Base-by-base conservation (phyloP, 306 rosid species). In the Urtica urens region DNA sequence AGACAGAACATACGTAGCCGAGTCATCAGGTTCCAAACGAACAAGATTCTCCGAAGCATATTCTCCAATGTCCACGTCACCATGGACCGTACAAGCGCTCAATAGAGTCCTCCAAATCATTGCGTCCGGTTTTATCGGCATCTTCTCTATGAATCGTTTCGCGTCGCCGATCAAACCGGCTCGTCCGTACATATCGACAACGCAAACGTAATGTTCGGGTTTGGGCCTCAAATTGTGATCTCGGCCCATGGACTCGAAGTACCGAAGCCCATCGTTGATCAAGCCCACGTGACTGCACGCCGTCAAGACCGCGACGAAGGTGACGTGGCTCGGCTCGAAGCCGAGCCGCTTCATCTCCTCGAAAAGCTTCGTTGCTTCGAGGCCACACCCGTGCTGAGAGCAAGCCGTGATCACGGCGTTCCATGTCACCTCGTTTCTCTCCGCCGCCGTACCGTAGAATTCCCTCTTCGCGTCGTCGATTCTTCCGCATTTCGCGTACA, bases 261-360 rank as follows among this genome's bases (percentile, higher is more conserved):
- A 75, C 43, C 35, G 65, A 42, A 87, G 69, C 60, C 96, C 96
- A 56, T 80, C 79, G 51, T 78, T 72, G 48, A 83, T 79, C 77
- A 80, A 68, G 39, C 96, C 94, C 26, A 73, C 82, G 76, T 87
- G 96, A 54, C 96, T 87, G 61, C 96, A 83, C 41, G 94, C 94
- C 6, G 96, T 56, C 62, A 87, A 64, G 48, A 83, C 87, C 48
- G 87, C 93, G 50, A 87, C 87, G 58, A 77, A 83, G 23, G 94
- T 83, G 49, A 87, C 80, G 62, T 75, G 85, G 71, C 72, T 87
- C 59, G 96, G 87, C 62, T 27, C 48, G 22, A 78, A 31, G 17
- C 62, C 78, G 26, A 42, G 70, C 58, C 51, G 55, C 71, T 78
- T 78, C 93, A 87, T 87, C 59, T 73, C 72, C 65, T 78, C 77